Evolutionary conservation across 768 basidiomycete species (phyloP), one percentile per base, ranked within the genome.

Genomic region (Suillus luteus): DNA sequence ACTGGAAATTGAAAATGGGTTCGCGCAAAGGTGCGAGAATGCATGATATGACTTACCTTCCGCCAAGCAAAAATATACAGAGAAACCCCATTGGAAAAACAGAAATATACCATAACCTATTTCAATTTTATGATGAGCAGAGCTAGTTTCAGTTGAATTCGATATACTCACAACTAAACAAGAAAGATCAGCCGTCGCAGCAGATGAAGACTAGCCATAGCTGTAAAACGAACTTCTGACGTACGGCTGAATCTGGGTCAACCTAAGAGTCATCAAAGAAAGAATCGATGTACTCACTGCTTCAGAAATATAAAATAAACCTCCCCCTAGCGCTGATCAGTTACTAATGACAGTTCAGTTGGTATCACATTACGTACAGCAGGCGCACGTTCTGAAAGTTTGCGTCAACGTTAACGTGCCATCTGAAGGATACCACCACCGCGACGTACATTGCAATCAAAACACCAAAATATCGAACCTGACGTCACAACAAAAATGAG

Each of bases 381-480:
- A 15, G 55, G 35, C 35, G n/a, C 12, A 22, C 37, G 27, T 8
- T 0, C 55, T 57, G 40, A 8, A 27, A 2, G 1, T 27, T 14
- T 27, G 4, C 14, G 9, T 57, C 55, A 57, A 40, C 2, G 9
- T 57, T 38, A 57, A 40, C 2, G 19, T 6, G 10, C 38, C 17
- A 57, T 17, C 33, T 35, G 33, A 35, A 35, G 33, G 7, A 35
- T 35, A 35, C 33, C 33, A 35, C 33, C 33, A 35, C 24, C 14
- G 27, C 14, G 49, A 27, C 49, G 2, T 51, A 51, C 49, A 51
- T 14, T 27, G 49, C 49, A 15, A 51, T 2, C 24, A 27, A 51
- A 8, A 51, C 2, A 7, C 49, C 49, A 17, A 51, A 51, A 27
- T 51, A 51, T 51, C 51, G 51, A 52, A 52, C 51, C 51, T 52